Conservation (phyloP, 345 rosid species). For the Euphorbia peplus region DNA sequence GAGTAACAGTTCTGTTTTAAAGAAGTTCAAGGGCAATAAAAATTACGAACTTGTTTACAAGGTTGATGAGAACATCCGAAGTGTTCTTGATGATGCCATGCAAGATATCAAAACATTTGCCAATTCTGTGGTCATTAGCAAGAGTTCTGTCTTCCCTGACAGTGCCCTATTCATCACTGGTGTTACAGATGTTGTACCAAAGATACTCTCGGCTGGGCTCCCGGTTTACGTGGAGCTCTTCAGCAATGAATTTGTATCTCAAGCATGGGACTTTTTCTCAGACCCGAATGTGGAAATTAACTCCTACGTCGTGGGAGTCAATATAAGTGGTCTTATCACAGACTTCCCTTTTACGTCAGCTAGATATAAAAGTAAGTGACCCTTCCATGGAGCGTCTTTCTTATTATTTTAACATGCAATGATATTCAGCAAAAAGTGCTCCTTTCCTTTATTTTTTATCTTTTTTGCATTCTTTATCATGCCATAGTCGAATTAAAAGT, state of each 20-base stretch:
- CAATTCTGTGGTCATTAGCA: conserved; percentile 50
- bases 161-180: conserved; percentile 25
- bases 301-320: conserved; percentile 24
- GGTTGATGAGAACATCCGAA: conserved; percentile 59
- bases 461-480: neutral
- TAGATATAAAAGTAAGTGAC: conserved; percentile 69
- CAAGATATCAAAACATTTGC: conserved; percentile 70
- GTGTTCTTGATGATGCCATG: conserved; percentile 42
- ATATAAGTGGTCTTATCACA: conserved; percentile 64
- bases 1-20: conserved; percentile 65
- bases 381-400: neutral
- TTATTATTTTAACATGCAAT: no score
- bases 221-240: conserved; percentile 63
- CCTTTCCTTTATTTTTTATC: neutral
- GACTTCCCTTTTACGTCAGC: conserved; percentile 77
- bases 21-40: conserved; percentile 45
- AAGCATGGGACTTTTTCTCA: conserved; percentile 82
- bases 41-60: conserved; percentile 60
- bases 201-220: conserved; percentile 46
- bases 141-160: conserved; percentile 49
- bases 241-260: conserved; percentile 84
- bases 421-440: no score
- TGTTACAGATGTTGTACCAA: conserved; percentile 45
- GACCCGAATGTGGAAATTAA: conserved; percentile 80
- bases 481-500: no score